Evolutionary conservation across 768 basidiomycete species (phyloP), one percentile per base, ranked within the genome.

Genomic region (Hydnum rufescens): DNA sequence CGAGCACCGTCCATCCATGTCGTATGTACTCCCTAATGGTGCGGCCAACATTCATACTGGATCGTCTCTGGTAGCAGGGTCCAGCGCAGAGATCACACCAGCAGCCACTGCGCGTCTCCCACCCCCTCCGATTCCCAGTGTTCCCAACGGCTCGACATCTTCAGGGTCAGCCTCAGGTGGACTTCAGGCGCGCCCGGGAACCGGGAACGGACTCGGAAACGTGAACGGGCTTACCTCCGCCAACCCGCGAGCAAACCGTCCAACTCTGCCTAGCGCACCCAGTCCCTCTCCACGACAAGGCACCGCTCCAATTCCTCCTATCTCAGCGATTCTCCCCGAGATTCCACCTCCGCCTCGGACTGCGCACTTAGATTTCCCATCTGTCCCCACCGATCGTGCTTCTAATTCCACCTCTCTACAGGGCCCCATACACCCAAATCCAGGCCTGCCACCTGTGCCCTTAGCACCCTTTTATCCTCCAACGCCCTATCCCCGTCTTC

Each of bases 401-500:
- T 4, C 55, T 58, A 29, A 57, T 58, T 19, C 58, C 61, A n/a
- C 57, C 58, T 3, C 39, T 52, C n/a, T 53, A 51, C 13, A 51
- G 57, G 36, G 58, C 1, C 51, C 61, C 8, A 57, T 57, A n/a
- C 50, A 60, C 5, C 52, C 61, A 2, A 53, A 54, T 5, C 59
- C 59, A 5, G 23, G 4, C 32, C 43, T 23, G 8, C 54, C 16
- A 13, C 25, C 25, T 51, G 29, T 28, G 8, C 49, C 18, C 25
- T 16, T 28, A 18, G 6, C 28, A 19, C 22, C 42, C 6, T 30
- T 16, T 31, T 36, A 18, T 13, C 52, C 23, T 23, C 51, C 32
- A 23, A 56, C 22, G 32, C 55, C 22, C 53, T 55, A 18, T 51
- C 62, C 2, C 39, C 61, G 5, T 55, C 60, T 2, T 63, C 64